phyloP scores from a whole-genome alignment of 2,329 filamentous ascomycete species.

The Fusarium sp. region DNA sequence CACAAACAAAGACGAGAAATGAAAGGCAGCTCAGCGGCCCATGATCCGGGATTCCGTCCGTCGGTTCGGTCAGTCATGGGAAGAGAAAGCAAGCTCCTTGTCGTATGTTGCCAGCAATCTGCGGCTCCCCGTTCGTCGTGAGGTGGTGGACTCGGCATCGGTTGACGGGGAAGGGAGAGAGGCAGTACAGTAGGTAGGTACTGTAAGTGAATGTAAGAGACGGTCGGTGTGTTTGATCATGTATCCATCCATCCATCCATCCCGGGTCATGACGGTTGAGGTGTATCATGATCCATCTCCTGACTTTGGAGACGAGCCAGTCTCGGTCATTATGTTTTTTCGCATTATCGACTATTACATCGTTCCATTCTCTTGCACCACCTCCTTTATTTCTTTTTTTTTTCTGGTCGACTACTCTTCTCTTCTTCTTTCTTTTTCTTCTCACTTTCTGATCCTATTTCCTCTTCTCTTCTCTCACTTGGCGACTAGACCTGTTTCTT shows the following conservation, averaged over 20 bases:
- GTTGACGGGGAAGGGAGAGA: neutral
- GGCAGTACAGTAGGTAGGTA: neutral
- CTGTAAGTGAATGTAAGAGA: neutral
- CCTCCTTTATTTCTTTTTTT: constrained; percentile 6
- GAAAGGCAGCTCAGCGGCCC: constrained; percentile 7
- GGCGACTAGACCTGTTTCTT: constrained; percentile 9
- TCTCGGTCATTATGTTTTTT: neutral
- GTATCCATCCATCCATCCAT: neutral
- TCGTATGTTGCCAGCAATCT: constrained; percentile 10
- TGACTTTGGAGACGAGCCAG: constrained; percentile 2
- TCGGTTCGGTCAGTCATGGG: constrained; percentile 15
- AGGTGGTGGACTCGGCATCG: neutral
- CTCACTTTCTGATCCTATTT: neutral
- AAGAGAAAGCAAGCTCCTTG: neutral
- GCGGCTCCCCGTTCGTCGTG: constrained; percentile 3
- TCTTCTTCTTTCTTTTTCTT: constrained; percentile 2
- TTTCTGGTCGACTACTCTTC: neutral
- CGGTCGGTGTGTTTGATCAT: constrained; percentile 5
- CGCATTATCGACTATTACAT: neutral
- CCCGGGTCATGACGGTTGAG: constrained; percentile 3
- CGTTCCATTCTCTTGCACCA: constrained; percentile 5
- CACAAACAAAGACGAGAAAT: constrained; percentile 3
- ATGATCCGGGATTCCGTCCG: constrained; percentile 24
- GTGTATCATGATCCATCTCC: constrained; percentile 29
- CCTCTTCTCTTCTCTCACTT: constrained; percentile 7